Evolutionary conservation across 768 basidiomycete genomes (phyloP), one percentile per base, ranked within the genome.

Genomic region (Pleurotus sapidus): DNA sequence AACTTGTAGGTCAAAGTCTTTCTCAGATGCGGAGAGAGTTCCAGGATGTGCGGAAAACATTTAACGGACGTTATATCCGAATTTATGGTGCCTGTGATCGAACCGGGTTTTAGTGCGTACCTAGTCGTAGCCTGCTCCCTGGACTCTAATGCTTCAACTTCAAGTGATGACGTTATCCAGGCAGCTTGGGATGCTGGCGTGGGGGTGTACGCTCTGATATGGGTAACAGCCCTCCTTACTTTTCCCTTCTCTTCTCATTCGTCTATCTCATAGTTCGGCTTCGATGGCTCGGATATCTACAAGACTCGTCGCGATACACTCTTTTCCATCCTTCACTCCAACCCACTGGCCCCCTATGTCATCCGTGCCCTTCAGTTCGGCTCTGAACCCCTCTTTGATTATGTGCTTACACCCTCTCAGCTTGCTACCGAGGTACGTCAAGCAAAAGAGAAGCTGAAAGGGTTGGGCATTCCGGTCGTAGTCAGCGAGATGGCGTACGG

Each of bases 171-270:
- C 59, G 67, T 89, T 42, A 75, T 89, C 18, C 77, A 84, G 40
- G 88, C 88, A 20, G 88, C 88, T 5, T 89, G 87, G 86, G 68
- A 72, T 23, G 83, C 82, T 34, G 75, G 80, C n/a, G 68, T 90
- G 24, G 88, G 89, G 46, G 84, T 91, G 4, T 88, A 90, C 59
- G 86, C 87, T 14, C 70, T 89, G 17, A 82, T 91, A 59, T 90
- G 87, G 88, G 87, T 64, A 62, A 78, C 51, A 49, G 14, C 14
- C 17, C n/a, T 11, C 24, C 46, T 34, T 39, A 8, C 9, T 11
- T 14, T n/a, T 23, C n/a, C 20, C 37, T 57, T 23, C 18, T 50
- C 56, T 23, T 43, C n/a, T 59, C 49, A 23, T 40, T 43, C 20
- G 20, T n/a, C 42, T 34, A 9, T 43, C 47, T 5, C 46, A 30